Percentiles rank a stretch among this genome's conserved stretches.
phyloP scores from a whole-genome alignment of 148 eudicot species.

The Persicaria tinctoria region DNA sequence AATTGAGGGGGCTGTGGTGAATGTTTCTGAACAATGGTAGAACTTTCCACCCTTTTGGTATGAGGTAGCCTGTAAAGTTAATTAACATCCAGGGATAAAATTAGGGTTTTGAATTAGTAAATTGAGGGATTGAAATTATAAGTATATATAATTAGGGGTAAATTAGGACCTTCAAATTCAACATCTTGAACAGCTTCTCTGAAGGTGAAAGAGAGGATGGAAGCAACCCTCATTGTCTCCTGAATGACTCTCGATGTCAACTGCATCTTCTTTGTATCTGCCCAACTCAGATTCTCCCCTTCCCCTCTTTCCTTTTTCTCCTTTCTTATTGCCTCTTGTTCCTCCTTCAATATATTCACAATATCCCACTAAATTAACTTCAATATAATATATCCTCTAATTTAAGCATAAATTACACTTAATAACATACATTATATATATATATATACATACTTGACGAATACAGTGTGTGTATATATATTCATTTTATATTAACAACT shows the following conservation, averaged over 20 bases:
- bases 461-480: too few species aligned
- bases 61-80: slow-evolving; percentile 43
- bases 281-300: slow-evolving; percentile 38
- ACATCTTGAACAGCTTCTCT: slow-evolving; percentile 99
- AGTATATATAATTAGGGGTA: slow-evolving; percentile 7
- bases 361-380: neutral
- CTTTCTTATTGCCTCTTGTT: slow-evolving; percentile 53
- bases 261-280: slow-evolving; percentile 69
- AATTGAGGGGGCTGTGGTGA: slow-evolving; percentile 61
- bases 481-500: too few species aligned
- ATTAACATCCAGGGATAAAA: neutral
- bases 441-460: too few species aligned
- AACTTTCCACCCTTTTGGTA: slow-evolving; percentile 80
- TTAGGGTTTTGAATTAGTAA: neutral
- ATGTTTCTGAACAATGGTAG: slow-evolving; percentile 66
- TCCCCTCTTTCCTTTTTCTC: slow-evolving; percentile 23
- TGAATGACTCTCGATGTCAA: slow-evolving; percentile 70
- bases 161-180: slow-evolving; percentile 54
- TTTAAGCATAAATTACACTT: too few species aligned
- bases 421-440: too few species aligned
- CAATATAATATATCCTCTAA: too few species aligned
- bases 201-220: slow-evolving; percentile 85
- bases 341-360: slow-evolving; percentile 32
- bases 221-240: slow-evolving; percentile 89
- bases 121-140: neutral